Percentiles rank a stretch among this genome's conserved stretches.
Evolutionary conservation across 805 yeast genomes (phyloP).

Genomic region (Nakazawaea wickerhamii): DNA sequence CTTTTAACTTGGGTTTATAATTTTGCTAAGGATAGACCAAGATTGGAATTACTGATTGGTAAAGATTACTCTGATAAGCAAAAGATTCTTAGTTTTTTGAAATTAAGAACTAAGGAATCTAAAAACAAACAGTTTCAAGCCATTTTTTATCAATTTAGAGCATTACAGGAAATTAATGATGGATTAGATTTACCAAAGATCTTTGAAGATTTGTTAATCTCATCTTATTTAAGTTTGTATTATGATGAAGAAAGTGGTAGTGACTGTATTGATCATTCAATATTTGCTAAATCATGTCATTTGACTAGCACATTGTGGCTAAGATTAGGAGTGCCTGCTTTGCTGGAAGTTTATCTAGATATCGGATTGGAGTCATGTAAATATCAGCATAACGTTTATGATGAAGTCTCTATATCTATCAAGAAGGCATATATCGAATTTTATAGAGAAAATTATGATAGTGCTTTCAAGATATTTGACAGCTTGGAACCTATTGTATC

Average conservation of each 20-base stretch:
- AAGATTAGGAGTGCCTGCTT: slow-evolving; percentile 41
- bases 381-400: slow-evolving; percentile 30
- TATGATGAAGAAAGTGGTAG: slow-evolving; percentile 18
- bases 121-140: slow-evolving; percentile 44
- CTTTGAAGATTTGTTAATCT: slow-evolving; percentile 52
- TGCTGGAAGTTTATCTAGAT: slow-evolving; percentile 43
- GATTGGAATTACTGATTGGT: slow-evolving; percentile 32
- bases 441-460: slow-evolving; percentile 35
- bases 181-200: slow-evolving; percentile 42
- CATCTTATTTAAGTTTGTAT: slow-evolving; percentile 49
- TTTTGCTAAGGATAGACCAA: slow-evolving; percentile 65
- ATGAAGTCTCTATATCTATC: slow-evolving; percentile 32
- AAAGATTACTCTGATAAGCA: slow-evolving; percentile 51
- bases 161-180: slow-evolving; percentile 45
- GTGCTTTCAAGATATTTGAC: slow-evolving; percentile 31
- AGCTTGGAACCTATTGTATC: slow-evolving; percentile 21
- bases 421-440: slow-evolving; percentile 34
- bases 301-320: slow-evolving; percentile 44
- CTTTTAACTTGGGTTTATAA: slow-evolving; percentile 70
- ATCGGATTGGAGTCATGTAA: slow-evolving; percentile 38
- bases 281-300: slow-evolving; percentile 43
- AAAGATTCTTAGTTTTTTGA: slow-evolving; percentile 60
- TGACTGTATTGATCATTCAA: slow-evolving; percentile 24
- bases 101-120: slow-evolving; percentile 46
- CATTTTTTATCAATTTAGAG: slow-evolving; percentile 62